Conservation (phyloP, 257 asterid species). For the Plantago ovata region DNA sequence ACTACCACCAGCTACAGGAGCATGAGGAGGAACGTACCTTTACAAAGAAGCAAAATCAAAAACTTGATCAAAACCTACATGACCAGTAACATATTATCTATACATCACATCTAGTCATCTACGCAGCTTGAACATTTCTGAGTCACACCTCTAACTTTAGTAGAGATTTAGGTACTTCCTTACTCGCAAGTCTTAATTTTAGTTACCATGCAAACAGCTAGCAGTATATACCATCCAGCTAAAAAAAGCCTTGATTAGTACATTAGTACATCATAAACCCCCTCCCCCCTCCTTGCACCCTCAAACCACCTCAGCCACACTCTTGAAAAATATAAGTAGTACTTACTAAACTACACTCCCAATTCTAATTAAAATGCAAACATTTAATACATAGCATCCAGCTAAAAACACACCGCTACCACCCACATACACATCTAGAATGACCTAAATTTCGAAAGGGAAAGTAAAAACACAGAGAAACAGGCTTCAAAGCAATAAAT, state of each 20-base stretch:
- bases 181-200: too few species aligned
- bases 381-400: too few species aligned
- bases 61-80: constrained; percentile 6
- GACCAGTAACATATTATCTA: constrained; percentile 9
- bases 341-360: too few species aligned
- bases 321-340: too few species aligned
- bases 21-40: constrained; percentile 67
- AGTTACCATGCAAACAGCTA: too few species aligned
- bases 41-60: constrained; percentile 17
- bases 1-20: constrained; percentile 39
- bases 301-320: neutral
- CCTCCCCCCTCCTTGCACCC: too few species aligned
- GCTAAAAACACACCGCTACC: too few species aligned
- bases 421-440: neutral
- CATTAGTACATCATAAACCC: too few species aligned
- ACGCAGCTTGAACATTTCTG: constrained; percentile 2
- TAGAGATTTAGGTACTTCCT: too few species aligned
- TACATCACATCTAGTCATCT: constrained; percentile 16
- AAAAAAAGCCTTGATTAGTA: too few species aligned
- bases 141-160: neutral
- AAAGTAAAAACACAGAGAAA: constrained; percentile 11
- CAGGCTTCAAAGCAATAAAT: constrained; percentile 13
- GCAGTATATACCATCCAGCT: too few species aligned
- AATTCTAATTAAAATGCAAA: too few species aligned
- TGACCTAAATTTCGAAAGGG: neutral